Evolutionary conservation across 176 grass and related monocot genomes (phyloP).

Genomic region (Oryza glaberrima): DNA sequence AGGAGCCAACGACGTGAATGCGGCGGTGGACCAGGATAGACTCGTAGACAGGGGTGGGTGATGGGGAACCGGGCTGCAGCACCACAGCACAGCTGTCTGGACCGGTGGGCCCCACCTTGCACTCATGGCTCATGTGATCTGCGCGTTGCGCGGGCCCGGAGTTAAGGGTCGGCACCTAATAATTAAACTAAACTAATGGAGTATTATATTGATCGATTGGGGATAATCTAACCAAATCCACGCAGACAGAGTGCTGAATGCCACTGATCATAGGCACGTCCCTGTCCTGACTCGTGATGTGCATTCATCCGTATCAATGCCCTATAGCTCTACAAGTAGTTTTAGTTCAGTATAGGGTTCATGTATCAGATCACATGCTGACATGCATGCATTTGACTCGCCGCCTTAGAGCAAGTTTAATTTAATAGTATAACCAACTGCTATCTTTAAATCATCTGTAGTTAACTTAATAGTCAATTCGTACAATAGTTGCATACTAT

Average conservation of each 20-base stretch:
- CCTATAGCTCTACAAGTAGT: background rate
- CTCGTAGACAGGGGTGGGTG: background rate
- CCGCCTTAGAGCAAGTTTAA: too few species aligned
- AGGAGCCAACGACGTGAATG: conserved; percentile 18
- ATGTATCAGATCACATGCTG: background rate
- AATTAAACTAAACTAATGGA: background rate
- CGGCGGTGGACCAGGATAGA: conserved; percentile 27
- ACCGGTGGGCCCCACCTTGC: background rate
- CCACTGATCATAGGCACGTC: background rate
- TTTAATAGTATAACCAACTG: too few species aligned
- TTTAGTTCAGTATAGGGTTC: background rate
- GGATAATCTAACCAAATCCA: background rate
- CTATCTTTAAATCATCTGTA: too few species aligned
- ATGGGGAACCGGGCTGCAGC: background rate
- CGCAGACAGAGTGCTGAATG: background rate
- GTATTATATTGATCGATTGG: background rate
- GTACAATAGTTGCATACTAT: too few species aligned
- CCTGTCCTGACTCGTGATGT: background rate
- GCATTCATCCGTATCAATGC: too few species aligned
- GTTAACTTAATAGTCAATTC: too few species aligned
- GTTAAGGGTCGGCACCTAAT: background rate
- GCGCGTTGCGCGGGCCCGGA: background rate
- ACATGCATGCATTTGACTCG: background rate
- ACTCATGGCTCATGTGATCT: conserved; percentile 16
- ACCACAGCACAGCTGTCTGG: background rate